phyloP scores from a whole-genome alignment of 78 protist species.

The Dictyostelium purpureum region DNA sequence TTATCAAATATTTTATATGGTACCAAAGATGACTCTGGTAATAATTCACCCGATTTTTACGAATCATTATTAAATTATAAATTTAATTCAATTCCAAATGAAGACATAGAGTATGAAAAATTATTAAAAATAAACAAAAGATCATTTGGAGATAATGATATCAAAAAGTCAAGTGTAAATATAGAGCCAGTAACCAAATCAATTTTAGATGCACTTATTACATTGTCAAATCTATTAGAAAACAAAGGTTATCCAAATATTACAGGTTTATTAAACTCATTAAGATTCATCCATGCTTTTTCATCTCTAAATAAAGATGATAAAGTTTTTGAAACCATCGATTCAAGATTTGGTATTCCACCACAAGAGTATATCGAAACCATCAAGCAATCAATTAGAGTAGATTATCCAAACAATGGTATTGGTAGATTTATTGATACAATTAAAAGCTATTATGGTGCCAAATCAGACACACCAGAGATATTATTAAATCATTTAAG shows the following conservation, averaged over 20 bases:
- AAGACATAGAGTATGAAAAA: not conserved
- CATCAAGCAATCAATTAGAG: slow-evolving; percentile 1
- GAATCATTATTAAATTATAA: not conserved
- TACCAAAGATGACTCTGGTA: not conserved
- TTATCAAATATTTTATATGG: slow-evolving; percentile 10
- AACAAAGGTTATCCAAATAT: slow-evolving; percentile 61
- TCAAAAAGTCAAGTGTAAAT: not conserved
- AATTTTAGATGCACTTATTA: not conserved
- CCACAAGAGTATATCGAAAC: slow-evolving; percentile 55
- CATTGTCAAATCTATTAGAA: slow-evolving; percentile 18
- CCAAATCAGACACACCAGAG: no score
- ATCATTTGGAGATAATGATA: not conserved
- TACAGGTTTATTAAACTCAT: not conserved
- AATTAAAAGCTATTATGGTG: not conserved
- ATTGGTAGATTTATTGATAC: not conserved
- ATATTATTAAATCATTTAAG: not conserved
- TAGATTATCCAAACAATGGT: not conserved
- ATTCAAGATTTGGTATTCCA: slow-evolving; percentile 61
- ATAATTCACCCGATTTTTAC: not conserved
- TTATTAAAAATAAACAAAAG: not conserved
- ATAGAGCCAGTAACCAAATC: no score
- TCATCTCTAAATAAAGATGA: not conserved
- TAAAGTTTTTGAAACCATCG: slow-evolving; percentile 1
- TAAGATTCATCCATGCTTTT: slow-evolving; percentile 25
- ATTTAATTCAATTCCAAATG: not conserved